Evolutionary conservation across 805 yeast genomes (phyloP), one percentile per base, ranked within the genome.

Genomic region (Candida maesae): DNA sequence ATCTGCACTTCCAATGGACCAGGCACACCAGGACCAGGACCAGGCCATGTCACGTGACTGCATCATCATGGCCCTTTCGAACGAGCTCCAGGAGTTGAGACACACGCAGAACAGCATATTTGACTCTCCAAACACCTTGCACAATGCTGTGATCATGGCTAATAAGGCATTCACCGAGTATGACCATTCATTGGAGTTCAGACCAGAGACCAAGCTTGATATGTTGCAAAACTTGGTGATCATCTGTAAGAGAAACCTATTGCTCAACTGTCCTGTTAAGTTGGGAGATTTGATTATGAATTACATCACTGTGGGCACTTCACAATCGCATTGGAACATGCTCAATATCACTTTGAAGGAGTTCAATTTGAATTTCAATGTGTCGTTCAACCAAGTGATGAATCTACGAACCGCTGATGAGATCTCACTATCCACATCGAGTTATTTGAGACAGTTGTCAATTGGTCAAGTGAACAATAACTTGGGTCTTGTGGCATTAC

Each of bases 131-230:
- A 66, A 69, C 45, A 62, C 65, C 20, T 54, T 77, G 9, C 82
- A 78, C 46, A 75, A 76, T 52, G 66, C 79, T 1, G 70, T 76
- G 15, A 76, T 77, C 13, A 63, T 76, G 49, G 67, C 74, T 8
- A 76, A 75, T 49, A 74, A 72, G 50, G 66, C 53, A 28, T 50
- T 49, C 29, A 38, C 33, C 14, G 18, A 14, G 17, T 11, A 7
- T 6, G 6, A 5, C 32, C 40, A 31, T 36, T 36, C 42, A 36
- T 39, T 39, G 37, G 36, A 42, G 15, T 16, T 18, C 21, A 26
- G 44, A 29, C 35, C 42, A 4, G 35, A 33, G n/a, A 19, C 39
- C 24, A 36, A 53, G n/a, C n/a, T n/a, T 52, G 38, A 52, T 53
- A 47, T 44, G 46, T 36, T 49, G 16, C 33, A 39, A 17, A 55